Base-by-base conservation (phyloP, 139 green algal genomes). In the Mychonastes homosphaera region DNA sequence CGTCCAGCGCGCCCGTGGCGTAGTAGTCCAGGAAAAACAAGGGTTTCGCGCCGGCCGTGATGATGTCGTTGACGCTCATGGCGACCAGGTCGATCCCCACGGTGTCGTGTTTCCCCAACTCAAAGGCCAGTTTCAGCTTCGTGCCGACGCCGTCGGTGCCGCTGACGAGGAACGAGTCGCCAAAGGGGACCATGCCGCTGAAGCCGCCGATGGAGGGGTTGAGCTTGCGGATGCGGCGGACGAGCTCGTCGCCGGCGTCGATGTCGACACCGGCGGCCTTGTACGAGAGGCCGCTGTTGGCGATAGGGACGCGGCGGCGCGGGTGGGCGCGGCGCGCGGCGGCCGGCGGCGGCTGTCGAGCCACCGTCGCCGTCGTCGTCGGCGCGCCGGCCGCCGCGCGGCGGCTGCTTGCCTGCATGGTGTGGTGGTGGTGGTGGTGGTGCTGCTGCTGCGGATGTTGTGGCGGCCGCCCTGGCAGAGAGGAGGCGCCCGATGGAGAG, bases 11-110 rank as follows among this genome's bases (percentile, higher is more conserved):
- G 27, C 82, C 84, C 16, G 84, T 94, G 19, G 91, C 91, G 75
- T 87, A 98, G 77, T 98, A 98, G 72, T 98, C 91, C 9, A 98
- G 73, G 79, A 98, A 98, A 75, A 98, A 98, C 50, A 98, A 74
- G 2, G 91, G 91, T 67, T 87, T 78, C n/a, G 91, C 92, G 28
- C 91, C 91, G 28, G 67, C 82, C 3, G 85, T 95, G 28, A 98
- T 76, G 48, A 98, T 94, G 73, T 98, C 91, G 58, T 98, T 98
- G 5, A 98, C 91, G 55, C 74, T 88, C 87, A 95, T 95, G 12
- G 88, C 88, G 30, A 95, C 90, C n/a, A 98, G 78, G 73, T 98
- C 91, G 33, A 98, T 96, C 61, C 87, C 87, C 13, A 98, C 89
- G 1, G 89, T 98, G 75, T 96, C 87, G 65, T 98, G 90, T 64